Evolutionary conservation across 495 filamentous ascomycete species (phyloP), one percentile per base, ranked within the genome.

Genomic region (Penicillium cinerascens): DNA sequence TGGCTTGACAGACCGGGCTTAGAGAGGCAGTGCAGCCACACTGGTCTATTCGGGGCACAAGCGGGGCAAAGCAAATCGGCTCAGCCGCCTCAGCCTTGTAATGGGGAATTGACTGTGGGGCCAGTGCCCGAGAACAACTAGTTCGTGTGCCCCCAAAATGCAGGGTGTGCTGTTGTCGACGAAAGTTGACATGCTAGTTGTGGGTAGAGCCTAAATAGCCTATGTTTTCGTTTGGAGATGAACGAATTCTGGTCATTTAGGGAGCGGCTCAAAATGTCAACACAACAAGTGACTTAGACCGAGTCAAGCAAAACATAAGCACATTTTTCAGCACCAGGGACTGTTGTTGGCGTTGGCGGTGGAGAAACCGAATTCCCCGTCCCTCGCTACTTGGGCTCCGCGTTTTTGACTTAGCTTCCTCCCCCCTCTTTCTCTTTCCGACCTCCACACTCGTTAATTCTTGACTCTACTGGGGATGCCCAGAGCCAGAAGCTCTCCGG

Each of bases 31-130:
- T 8, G 44, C 20, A 40, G 11, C 15, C 15, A 48, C 46, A 8
- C 7, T 27, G 22, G 11, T 33, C 11, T 33, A 33, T 33, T 11
- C 10, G 29, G 29, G 29, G 29, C 29, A 23, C 29, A 36, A 9
- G 35, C 38, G 21, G 46, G 35, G 15, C 21, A 6, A n/a, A n/a
- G n/a, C 17, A n/a, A 10, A 48, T 35, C 40, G 46, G 46, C 46
- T 25, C 16, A 48, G 46, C 46, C 36, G 21, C 22, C 50, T 52
- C 42, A 52, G 50, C 42, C 50, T 52, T 52, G 42, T 26, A 18
- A 40, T 6, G 15, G 43, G 17, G 42, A 53, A 53, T 42, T 47
- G 44, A 25, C 42, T 15, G 50, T 47, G 51, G 51, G 51, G 51
- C 51, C 16, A 41, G 11, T 13, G 37, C n/a, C 4, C 18, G 13